Base-by-base conservation (phyloP, 345 rosid genomes). In the Acer yangbiense region DNA sequence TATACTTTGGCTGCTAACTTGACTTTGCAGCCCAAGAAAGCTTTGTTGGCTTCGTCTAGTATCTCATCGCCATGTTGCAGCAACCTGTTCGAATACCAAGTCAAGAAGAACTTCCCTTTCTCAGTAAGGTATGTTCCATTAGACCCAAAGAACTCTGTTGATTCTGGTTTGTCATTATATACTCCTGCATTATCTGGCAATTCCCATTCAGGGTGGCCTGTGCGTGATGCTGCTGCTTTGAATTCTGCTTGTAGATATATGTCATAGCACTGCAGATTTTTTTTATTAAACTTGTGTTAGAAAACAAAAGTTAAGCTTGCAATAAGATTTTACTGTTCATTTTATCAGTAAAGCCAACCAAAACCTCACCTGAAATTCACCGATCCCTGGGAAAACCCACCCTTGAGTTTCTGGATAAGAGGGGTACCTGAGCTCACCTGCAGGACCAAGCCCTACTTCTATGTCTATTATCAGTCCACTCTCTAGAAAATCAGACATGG, bases 371-470 rank as follows among this genome's bases (percentile, higher is more conserved):
- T 89, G 97, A 71, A 93, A 95, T 77, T 95, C 98, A 70, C 94
- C 98, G 32, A 90, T 88, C 41, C 98, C 97, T 14, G 98, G 95
- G 77, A 85, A 95, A 48, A 77, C 83, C 97, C 98, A 95, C 7
- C 95, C 97, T 82, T 89, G 94, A 69, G 78, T 88, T 83, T 78
- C 74, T 1, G 94, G 91, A 79, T 93, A 95, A 78, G 98, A 85
- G 57, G 98, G 95, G 63, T 93, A 93, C 71, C 98, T 87, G 10
- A 93, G 92, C 83, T 95, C 98, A 62, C 98, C 98, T n/a, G 94
- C 91, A 6, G 98, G 94, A 35, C 98, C 95, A 77, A 91, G 89
- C 55, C 98, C 97, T 52, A 91, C 91, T 86, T 94, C 97, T 9
- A 94, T 89, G 83, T 90, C 97, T 55, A 93, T 81, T 63, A 94